Evolutionary conservation across 257 asterid species (phyloP), one percentile per base, ranked within the genome.

Genomic region (Fraxinus excelsior): DNA sequence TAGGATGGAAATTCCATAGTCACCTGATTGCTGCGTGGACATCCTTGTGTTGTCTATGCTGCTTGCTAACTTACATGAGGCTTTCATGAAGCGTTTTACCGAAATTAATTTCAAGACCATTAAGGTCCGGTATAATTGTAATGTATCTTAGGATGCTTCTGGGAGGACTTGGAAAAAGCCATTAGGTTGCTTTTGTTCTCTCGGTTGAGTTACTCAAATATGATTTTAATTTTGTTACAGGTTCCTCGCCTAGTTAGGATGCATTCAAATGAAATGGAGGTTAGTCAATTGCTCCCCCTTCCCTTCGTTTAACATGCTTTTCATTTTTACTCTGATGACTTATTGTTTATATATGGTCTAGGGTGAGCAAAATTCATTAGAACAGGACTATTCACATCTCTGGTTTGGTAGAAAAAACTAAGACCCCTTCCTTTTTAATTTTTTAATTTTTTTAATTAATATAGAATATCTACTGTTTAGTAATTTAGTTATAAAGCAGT

Each of bases 251-350:
- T 96, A 91, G 97, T 96, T 58, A 93, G 97, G 75, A 87, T 96
- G 98, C 99, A 96, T 89, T 89, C 99, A 75, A 89, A 93, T 86
- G 98, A 96, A 77, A 91, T 90, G 98, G 99, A 96, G 99, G 99
- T 96, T 82, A 75, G 97, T 81, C 70, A 42, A 66, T 60, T 75
- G 49, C 34, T 64, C 28, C 31, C 70, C 13, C n/a, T 14, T 51
- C 51, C 46, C 71, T 67, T 78, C 32, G 67, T 74, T 73, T 46
- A 64, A 35, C 72, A 70, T 29, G 56, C 73, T 67, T 74, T 71
- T 66, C 23, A 8, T 40, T 74, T 40, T 12, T 34, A 62, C 11
- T 40, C 3, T 2, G 46, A 40, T 40, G 46, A 40, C 26, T 19
- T 68, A 28, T 21, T 51, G 19, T 49, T 74, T 38, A 40, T 38